Evolutionary conservation across 2,329 filamentous ascomycete species (phyloP), one percentile per base, ranked within the genome.

Genomic region (Verticillium albo-atrum): DNA sequence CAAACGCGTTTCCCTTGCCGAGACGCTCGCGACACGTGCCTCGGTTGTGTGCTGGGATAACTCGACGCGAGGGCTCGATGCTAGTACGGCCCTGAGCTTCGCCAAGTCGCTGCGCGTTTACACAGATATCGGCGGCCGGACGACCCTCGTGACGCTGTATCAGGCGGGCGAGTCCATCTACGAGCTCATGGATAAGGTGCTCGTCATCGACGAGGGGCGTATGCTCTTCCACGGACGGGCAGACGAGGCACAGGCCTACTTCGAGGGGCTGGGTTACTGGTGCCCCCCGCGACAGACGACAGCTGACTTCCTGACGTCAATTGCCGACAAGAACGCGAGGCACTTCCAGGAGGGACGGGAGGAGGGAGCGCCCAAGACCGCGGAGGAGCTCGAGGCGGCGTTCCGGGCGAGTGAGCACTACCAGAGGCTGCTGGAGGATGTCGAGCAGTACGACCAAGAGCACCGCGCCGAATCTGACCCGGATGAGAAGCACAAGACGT

Each of bases 1-100:
- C 37, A 94, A 93, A 71, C 88, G 90, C 68, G 90, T 92, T 9
- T 88, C 86, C 25, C 92, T 94, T 63, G 89, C 89, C 1, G 90
- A 94, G 72, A 90, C 89, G 0, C 74, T 94, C 25, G 87, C 89
- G 4, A 89, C 89, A 6, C 89, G 90, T 71, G 86, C 86, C 1
- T 86, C 88, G 0, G 87, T 93, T 1, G 85, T 90, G 34, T 88
- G 87, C 63, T 93, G 89, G 89, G 90, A 94, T 66, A 94, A 94
- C 71, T 88, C 85, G 0, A 94, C 90, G 0, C 80, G 90, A 54
- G 91, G 91, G n/a, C 77, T 94, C 0, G 90, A 95, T 68, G 88
- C 89, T 1, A 90, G 87, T 1, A 93, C 90, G 0, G 91, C 90
- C 4, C 78, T 93, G 4, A 90, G 93, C 67, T 94, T 91, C 66